Evolutionary conservation across 2,329 filamentous ascomycete species (phyloP), one percentile per base, ranked within the genome.

Genomic region (Xylariaceae sp.): DNA sequence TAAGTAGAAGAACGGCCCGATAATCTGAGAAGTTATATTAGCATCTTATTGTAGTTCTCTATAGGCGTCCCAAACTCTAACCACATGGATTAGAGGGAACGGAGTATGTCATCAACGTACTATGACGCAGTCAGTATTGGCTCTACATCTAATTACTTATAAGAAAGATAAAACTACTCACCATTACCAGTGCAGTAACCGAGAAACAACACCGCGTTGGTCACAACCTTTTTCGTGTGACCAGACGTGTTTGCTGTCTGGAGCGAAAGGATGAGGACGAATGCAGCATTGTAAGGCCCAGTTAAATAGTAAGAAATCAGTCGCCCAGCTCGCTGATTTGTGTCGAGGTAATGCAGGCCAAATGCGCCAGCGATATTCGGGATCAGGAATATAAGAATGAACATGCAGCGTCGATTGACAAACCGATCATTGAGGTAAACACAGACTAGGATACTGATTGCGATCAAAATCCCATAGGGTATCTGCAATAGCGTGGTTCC

Each of bases 201-300:
- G 2, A 82, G 67, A 64, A 81, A 81, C 3, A 82, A 67, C 2
- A 81, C 72, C 1, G 79, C 80, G 55, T 83, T 84, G n/a, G 79
- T 80, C 35, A 83, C 76, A 2, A 84, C 80, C 63, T 85, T 82
- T 62, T 83, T 83, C 1, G 80, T 82, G 50, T 83, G 79, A 0
- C 80, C 80, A 1, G 76, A 73, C 4, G 74, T 79, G 50, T 76
- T 77, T 3, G 74, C 75, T 48, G 74, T 74, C 41, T 60, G 59
- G 3, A 67, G 50, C 2, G 63, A 64, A 9, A 77, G 71, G 58
- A 77, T 73, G 58, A 75, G 73, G 26, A 80, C 77, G 58, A 81
- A 82, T 0, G 80, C 75, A 0, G 80, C 80, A 60, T 81, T 80
- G 58, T 82, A 81, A 0, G 78, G 77, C 0, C 80, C 80, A 0